phyloP scores from a whole-genome alignment of 202 grass and related monocot genomes.

The Hordeum pubiflorum region DNA sequence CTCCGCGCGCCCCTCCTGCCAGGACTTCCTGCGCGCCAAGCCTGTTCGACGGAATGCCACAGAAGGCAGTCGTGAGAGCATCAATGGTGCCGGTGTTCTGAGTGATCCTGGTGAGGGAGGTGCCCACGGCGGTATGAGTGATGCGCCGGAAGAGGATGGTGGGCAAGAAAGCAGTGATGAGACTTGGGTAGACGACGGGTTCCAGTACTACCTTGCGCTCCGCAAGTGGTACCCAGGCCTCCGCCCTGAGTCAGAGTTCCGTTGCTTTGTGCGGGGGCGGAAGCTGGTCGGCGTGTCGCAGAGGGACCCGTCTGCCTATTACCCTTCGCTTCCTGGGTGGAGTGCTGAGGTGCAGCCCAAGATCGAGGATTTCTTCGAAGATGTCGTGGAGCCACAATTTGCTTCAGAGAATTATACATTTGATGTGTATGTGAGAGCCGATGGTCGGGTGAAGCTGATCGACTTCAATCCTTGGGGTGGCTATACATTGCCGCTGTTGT shows the following conservation, averaged over 20 bases:
- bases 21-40: slow-evolving; percentile 18
- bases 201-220: slow-evolving; percentile 66
- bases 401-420: slow-evolving; percentile 55
- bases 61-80: background rate
- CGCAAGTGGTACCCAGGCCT: slow-evolving; percentile 74
- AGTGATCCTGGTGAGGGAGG: background rate
- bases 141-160: background rate
- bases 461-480: slow-evolving; percentile 92
- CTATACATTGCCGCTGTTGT: slow-evolving; percentile 69
- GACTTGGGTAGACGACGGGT: slow-evolving; percentile 41
- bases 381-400: slow-evolving; percentile 46
- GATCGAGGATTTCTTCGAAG: slow-evolving; percentile 48
- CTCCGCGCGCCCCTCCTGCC: slow-evolving; percentile 28
- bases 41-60: slow-evolving; percentile 23
- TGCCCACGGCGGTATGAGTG: background rate
- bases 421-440: slow-evolving; percentile 58
- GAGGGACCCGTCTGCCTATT: slow-evolving; percentile 79
- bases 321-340: slow-evolving; percentile 58
- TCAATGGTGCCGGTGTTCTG: background rate
- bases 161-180: background rate
- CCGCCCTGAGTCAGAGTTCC: slow-evolving; percentile 78
- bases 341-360: slow-evolving; percentile 34
- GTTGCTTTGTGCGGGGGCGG: slow-evolving; percentile 53
- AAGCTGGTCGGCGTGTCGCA: slow-evolving; percentile 60
- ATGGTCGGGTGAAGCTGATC: slow-evolving; percentile 55